Base-by-base conservation (phyloP, 1,139 yeast genomes). In the Yamadazyma trypodendri region DNA sequence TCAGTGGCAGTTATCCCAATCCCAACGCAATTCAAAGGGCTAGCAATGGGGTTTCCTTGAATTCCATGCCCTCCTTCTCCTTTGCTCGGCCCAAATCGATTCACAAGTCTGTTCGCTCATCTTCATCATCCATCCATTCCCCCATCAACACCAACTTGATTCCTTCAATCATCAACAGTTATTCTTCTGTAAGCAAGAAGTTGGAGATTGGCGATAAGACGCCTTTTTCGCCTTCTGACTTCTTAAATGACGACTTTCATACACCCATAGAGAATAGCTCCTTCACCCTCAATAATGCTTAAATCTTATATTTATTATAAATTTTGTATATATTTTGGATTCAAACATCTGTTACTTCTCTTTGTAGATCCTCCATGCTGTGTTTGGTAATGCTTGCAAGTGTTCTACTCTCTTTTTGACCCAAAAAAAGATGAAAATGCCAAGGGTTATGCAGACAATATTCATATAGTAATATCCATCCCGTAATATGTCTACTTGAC, bases 391-490 rank as follows among this genome's bases (percentile, higher is more conserved):
- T 22, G 75, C 60, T 58, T 85, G 92, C 41, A 85, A 64, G 43
- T 72, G 60, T 10, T 65, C 58, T 17, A 79, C 75, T 43, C 83
- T 83, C 39, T 66, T 71, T 48, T 75, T 77, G 32, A 87, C 82
- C 79, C 84, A 88, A 36, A 79, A 68, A 57, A 84, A 86, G 13
- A 89, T 65, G 0, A 70, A n/a, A 9, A 83, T 42, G 1, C 97
- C 97, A 29, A 85, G 43, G 0, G 59, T 35, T 3, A 90, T 77
- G 60, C 97, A 90, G 10, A 88, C 41, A 6, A 77, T 42, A 55
- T 88, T 90, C 35, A 95, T 83, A 37, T 77, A 73, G 56, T 83
- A 88, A 61, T 89, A 92, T 0, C 98, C 98, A 60, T 92, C 98
- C 40, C 77, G 69, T 1, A 74, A 42, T 3, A 77, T 62, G 1